These are phyloP conservation scores for Paramecium pentaurelia DNA, from an alignment of 73 alveolate genomes.

Conservation along the genomic window DNA sequence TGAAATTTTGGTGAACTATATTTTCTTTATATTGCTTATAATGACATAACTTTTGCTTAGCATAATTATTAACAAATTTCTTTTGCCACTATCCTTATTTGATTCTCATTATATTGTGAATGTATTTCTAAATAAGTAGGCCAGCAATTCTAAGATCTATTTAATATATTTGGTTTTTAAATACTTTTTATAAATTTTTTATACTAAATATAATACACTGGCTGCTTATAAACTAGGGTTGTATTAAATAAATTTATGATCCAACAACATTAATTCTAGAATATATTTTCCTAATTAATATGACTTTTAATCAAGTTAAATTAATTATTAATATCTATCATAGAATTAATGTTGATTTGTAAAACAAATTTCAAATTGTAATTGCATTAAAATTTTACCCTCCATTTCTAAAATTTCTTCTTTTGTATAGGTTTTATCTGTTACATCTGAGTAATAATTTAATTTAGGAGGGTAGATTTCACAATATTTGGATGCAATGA, in stretches of 20 bases:
- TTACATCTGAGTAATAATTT: slow-evolving; percentile 72
- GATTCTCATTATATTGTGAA: neutral
- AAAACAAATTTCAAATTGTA: slow-evolving; percentile 75
- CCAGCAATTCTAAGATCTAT: neutral
- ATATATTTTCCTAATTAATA: slow-evolving; percentile 69
- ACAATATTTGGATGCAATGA: slow-evolving; percentile 83
- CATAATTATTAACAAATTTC: neutral
- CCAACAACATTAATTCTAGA: slow-evolving; percentile 66
- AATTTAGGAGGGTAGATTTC: slow-evolving; percentile 84
- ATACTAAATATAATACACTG: slow-evolving; percentile 35
- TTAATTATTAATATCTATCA: slow-evolving; percentile 64
- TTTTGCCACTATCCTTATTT: neutral
- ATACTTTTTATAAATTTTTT: slow-evolving; percentile 26
- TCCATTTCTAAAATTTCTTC: slow-evolving; percentile 78
- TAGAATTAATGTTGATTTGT: slow-evolving; percentile 66
- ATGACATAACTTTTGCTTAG: neutral
- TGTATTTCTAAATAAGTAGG: neutral
- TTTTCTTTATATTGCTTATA: neutral
- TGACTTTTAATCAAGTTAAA: slow-evolving; percentile 61
- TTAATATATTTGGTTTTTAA: neutral
- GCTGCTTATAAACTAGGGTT: slow-evolving; percentile 66
- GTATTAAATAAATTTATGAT: slow-evolving; percentile 62
- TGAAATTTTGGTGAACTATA: slow-evolving; percentile 2
- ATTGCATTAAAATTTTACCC: slow-evolving; percentile 65
- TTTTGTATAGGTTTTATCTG: slow-evolving; percentile 75